A percentile compares a stretch with the other conserved stretches of the same genome.
These are phyloP conservation scores for Setaria viridis DNA, from an alignment of 202 grass and related monocot species.

Conservation along the genomic window DNA sequence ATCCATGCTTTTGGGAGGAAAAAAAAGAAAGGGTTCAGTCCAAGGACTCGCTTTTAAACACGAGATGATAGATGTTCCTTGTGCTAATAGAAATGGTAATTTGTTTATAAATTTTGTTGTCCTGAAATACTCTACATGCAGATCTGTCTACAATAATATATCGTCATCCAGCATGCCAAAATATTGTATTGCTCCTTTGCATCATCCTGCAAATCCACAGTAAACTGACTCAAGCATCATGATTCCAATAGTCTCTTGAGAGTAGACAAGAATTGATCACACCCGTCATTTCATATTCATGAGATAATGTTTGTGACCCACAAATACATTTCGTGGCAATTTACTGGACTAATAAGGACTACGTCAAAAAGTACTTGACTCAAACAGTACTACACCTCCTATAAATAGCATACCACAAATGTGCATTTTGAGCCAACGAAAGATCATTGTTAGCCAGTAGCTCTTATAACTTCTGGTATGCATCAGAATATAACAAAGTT, in stretches of 20 bases:
- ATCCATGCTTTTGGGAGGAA: too few relatives aligned
- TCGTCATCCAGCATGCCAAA: not conserved
- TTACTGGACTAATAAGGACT: not conserved
- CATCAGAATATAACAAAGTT: not conserved
- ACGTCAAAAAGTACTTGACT: not conserved
- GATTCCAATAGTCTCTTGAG: not conserved
- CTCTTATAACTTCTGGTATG: not conserved
- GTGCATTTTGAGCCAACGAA: not conserved
- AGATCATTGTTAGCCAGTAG: not conserved
- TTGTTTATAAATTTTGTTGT: not conserved
- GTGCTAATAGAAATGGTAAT: too few relatives aligned
- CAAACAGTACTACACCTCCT: not conserved
- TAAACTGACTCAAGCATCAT: conserved; percentile 20
- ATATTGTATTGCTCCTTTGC: conserved; percentile 25
- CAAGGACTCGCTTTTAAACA: too few relatives aligned
- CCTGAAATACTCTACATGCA: not conserved
- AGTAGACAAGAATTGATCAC: conserved; percentile 39
- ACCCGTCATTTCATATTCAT: not conserved
- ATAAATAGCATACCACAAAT: conserved; percentile 17
- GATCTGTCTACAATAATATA: not conserved
- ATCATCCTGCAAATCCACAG: conserved; percentile 38
- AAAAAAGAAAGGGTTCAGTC: too few relatives aligned
- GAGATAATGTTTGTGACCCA: not conserved
- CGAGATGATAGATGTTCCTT: too few relatives aligned
- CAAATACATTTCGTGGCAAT: not conserved